These are phyloP conservation scores for Allomyces macrogynus DNA, from an alignment of 192 early-diverging fungal species.

Conservation along the genomic window DNA sequence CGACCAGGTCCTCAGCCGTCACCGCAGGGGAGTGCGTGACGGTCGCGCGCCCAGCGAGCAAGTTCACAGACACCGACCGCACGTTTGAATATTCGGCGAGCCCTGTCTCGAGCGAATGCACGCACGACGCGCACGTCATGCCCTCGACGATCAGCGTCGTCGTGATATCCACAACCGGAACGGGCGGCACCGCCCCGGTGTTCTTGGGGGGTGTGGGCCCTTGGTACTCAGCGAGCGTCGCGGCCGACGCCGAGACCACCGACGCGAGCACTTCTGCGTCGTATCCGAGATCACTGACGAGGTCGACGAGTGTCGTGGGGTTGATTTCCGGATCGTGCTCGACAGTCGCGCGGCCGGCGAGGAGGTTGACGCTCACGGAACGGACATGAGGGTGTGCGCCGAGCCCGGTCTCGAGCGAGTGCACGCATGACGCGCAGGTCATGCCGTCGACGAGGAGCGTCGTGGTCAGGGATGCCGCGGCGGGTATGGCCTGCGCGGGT, in stretches of 20 bases:
- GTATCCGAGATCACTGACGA: conserved; percentile 56
- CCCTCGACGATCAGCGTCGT: conserved; percentile 40
- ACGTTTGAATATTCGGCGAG: conserved; percentile 31
- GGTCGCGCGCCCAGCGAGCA: conserved; percentile 39
- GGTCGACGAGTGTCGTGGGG: conserved; percentile 16
- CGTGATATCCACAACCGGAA: no score
- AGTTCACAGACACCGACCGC: conserved; percentile 35
- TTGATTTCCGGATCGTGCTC: conserved; percentile 13
- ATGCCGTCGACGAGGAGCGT: not conserved
- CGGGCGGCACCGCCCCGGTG: no score
- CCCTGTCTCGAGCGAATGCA: conserved; percentile 37
- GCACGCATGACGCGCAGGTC: conserved; percentile 39
- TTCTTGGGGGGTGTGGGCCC: no score
- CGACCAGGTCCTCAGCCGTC: conserved; percentile 15
- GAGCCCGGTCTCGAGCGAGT: conserved; percentile 37
- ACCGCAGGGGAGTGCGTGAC: conserved; percentile 21
- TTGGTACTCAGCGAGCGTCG: not conserved
- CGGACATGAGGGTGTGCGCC: conserved; percentile 25
- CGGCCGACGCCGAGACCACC: conserved; percentile 1
- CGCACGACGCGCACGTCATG: conserved; percentile 77
- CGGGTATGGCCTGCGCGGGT: not conserved
- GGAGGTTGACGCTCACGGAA: conserved; percentile 40
- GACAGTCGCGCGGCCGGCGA: conserved; percentile 39
- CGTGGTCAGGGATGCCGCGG: no score
- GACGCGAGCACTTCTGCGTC: conserved; percentile 32